Percentiles rank a stretch among this genome's conserved stretches.
phyloP scores from a whole-genome alignment of 192 early-diverging fungal species.

The Umbelopsis sp. region DNA sequence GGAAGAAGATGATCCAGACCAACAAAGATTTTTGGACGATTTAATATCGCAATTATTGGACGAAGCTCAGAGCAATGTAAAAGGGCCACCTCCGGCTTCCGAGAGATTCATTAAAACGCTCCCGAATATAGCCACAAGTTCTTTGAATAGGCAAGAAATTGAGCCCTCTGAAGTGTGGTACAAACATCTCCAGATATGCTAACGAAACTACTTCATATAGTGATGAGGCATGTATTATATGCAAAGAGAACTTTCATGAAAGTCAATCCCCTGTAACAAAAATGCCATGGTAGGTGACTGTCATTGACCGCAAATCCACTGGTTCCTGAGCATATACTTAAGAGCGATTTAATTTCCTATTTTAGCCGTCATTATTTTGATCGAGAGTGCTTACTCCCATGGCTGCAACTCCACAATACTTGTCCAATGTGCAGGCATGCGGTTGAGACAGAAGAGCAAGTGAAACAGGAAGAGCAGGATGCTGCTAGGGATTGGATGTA shows the following conservation, averaged over 20 bases:
- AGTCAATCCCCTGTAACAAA: slow-evolving; percentile 35
- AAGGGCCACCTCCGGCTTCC: slow-evolving; percentile 46
- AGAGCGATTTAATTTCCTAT: slow-evolving; percentile 9
- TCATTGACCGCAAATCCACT: slow-evolving; percentile 5
- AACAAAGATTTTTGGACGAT: slow-evolving; percentile 44
- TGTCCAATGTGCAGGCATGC: slow-evolving; percentile 42
- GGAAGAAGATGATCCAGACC: slow-evolving; percentile 32
- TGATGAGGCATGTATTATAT: slow-evolving; percentile 46
- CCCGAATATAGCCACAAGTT: slow-evolving; percentile 24
- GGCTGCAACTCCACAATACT: slow-evolving; percentile 43
- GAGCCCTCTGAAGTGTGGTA: not conserved
- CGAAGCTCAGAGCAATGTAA: slow-evolving; percentile 40
- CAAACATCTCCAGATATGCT: not conserved
- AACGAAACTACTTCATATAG: slow-evolving; percentile 24
- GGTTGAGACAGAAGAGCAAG: slow-evolving; percentile 40
- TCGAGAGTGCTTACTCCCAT: slow-evolving; percentile 41
- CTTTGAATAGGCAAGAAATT: slow-evolving; percentile 24
- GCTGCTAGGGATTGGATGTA: slow-evolving; percentile 41
- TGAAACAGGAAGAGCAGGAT: slow-evolving; percentile 43
- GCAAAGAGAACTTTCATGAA: slow-evolving; percentile 39
- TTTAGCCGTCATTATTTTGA: slow-evolving; percentile 44
- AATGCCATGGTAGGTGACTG: slow-evolving; percentile 44
- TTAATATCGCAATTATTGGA: slow-evolving; percentile 43
- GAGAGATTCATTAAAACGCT: slow-evolving; percentile 37
- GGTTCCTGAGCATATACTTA: not conserved